Base-by-base conservation (phyloP, 2,329 filamentous ascomycete genomes). In the Didymellaceae sp. region DNA sequence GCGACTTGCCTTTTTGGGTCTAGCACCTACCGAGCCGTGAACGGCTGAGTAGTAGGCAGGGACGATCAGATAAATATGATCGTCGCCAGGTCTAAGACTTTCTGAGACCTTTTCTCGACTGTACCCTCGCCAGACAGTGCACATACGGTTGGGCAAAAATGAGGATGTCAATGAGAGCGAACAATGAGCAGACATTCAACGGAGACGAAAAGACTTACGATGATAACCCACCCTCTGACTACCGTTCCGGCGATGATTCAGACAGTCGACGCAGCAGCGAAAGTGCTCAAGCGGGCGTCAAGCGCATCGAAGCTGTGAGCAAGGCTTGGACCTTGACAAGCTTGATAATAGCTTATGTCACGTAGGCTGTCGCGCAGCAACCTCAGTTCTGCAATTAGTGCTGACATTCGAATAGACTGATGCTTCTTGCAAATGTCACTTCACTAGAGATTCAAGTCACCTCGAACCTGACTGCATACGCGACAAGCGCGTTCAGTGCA, bases 361-460 rank as follows among this genome's bases (percentile, higher is more conserved):
- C 73, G 65, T 72, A 56, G 5, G 59, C 44, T 17, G 14, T 20
- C 14, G 2, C 10, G 6, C 10, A 16, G 2, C 5, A 22, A 1
- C 17, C 14, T 30, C 2, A 7, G 13, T n/a, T 17, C 66, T 56
- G 6, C 2, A 33, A 17, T 3, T 17, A 8, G 30, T 41, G 26
- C 30, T 31, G 10, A 49, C 6, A 10, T 17, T 5, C 4, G 3
- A 25, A 14, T 16, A 72, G 66, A 9, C 58, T 72, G 6, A 65
- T 86, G 54, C 76, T 86, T 47, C 83, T 88, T 75, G 83, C 85
- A 16, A 86, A 84, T 60, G 80, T 82, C 39, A 87, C 84, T 5
- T 88, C 85, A n/a, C 77, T 88, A 14, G 86, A 88, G 67, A 79
- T 80, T 13, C 86, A 88, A 64, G 84, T 83, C 7, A 85, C 85